Base-by-base conservation (phyloP, 306 rosid genomes). In the Carpinus fangiana region DNA sequence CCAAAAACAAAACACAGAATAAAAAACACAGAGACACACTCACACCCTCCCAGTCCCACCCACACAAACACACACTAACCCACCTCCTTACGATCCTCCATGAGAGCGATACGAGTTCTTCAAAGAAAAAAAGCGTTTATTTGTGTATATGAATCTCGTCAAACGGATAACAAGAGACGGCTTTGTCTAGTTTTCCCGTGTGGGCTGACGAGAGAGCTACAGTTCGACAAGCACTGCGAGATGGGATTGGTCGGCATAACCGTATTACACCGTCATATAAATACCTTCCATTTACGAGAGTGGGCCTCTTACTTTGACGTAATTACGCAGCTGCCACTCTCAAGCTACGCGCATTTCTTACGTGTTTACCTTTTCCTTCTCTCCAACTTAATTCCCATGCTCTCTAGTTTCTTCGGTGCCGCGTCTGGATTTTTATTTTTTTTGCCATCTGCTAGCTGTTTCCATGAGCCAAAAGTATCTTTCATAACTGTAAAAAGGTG, bases 31-130 rank as follows among this genome's bases (percentile, higher is more conserved):
- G 14, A 16, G 41, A 11, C 23, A 65, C 73, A 12, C 8, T 1
- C 36, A 13, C 43, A 38, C 43, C 4, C 43, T 3, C 6, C 4
- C 43, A 38, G 6, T 3, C 6, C 4, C 43, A 38, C 43, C 43
- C 43, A 38, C 43, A 38, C 45, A 41, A 5, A 41, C 45, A 41
- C 66, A 79, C 17, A 74, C 61, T 79, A 36, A n/a, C 2, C 48
- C 79, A 92, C 98, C 96, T 94, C 97, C 86, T 94, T 94, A 43
- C 87, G 92, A 85, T 94, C 94, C 70, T 94, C 97, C 98, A 94
- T 94, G 76, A 51, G 75, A 79, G 70, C 10, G 71, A 76, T 72
- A 69, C 71, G 72, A 86, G 87, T 77, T 79, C 76, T 82, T 76
- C 43, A 66, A 66, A 50, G 65, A 21, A 21, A 59, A 23, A 23